Evolutionary conservation across 2,329 filamentous ascomycete genomes (phyloP).

Genomic region (Xylaria hypoxylon): DNA sequence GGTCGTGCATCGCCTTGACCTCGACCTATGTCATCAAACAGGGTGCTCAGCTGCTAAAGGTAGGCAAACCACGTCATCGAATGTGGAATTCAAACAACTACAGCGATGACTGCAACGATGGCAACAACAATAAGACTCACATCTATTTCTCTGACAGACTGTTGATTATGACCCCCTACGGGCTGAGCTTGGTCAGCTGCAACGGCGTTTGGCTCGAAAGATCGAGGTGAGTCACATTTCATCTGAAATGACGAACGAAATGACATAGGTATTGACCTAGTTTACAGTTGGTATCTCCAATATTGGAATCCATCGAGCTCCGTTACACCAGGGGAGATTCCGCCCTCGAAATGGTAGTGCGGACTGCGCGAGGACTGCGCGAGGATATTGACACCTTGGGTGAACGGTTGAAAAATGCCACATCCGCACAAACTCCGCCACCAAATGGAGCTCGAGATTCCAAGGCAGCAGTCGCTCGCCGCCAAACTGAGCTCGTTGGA

Average conservation of each 20-base stretch:
- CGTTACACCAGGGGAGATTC: slow-evolving; percentile 62
- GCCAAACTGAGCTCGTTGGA: slow-evolving; percentile 72
- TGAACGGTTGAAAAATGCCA: slow-evolving; percentile 77
- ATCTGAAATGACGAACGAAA: not conserved
- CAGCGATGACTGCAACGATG: too few relatives aligned
- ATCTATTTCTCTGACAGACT: slow-evolving; percentile 54
- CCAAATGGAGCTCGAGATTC: slow-evolving; percentile 58
- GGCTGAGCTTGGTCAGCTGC: slow-evolving; percentile 75
- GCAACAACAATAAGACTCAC: slow-evolving; percentile 2
- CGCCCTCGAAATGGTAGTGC: slow-evolving; percentile 83
- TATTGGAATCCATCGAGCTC: slow-evolving; percentile 56
- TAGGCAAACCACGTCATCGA: slow-evolving; percentile 26
- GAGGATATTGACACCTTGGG: slow-evolving; percentile 86
- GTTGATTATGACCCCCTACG: slow-evolving; percentile 78
- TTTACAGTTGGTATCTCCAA: slow-evolving; percentile 49
- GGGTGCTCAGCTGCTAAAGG: slow-evolving; percentile 79
- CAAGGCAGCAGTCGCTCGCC: slow-evolving; percentile 64
- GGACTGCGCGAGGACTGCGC: slow-evolving; percentile 83
- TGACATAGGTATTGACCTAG: slow-evolving; percentile 21
- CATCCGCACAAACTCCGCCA: slow-evolving; percentile 68
- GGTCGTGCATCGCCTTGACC: slow-evolving; percentile 86
- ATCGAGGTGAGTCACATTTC: slow-evolving; percentile 71
- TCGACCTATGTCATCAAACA: slow-evolving; percentile 87
- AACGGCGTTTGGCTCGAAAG: slow-evolving; percentile 82
- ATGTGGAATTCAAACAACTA: too few relatives aligned